Conservation (phyloP, 176 grass and related monocot species). For the Musa beccarii region DNA sequence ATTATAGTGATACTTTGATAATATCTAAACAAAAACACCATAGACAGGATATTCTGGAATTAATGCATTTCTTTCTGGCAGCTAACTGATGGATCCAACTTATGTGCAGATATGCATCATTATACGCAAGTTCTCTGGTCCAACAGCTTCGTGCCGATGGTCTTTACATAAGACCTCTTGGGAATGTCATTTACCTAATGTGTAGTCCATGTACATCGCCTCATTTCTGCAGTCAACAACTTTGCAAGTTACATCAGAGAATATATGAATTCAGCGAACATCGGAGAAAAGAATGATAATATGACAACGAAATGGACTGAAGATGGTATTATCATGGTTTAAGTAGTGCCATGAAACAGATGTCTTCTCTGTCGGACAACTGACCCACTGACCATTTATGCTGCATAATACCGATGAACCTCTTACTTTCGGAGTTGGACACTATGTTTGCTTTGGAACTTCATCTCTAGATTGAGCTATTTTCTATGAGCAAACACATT, state of each 20-base stretch:
- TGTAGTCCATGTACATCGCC: constrained; percentile 67
- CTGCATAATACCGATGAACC: too few species aligned
- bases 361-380: too few species aligned
- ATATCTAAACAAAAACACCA: background rate
- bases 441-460: too few species aligned
- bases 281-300: background rate
- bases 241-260: constrained; percentile 48
- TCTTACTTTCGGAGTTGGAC: too few species aligned
- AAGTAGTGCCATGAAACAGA: too few species aligned
- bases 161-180: constrained; percentile 66
- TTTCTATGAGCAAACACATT: too few species aligned
- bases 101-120: constrained; percentile 52
- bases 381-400: too few species aligned
- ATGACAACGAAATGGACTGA: background rate
- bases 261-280: constrained; percentile 25
- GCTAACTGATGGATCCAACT: constrained; percentile 13
- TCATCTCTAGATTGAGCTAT: too few species aligned
- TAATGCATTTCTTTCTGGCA: constrained; percentile 4
- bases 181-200: constrained; percentile 93
- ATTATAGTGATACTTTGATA: background rate
- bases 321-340: background rate
- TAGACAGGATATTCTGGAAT: background rate
- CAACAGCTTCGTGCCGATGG: constrained; percentile 70
- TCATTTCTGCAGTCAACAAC: constrained; percentile 55
- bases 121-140: constrained; percentile 54